Evolutionary conservation across 371 early-diverging fungal genomes (phyloP).

Genomic region (Massospora cicadina): DNA sequence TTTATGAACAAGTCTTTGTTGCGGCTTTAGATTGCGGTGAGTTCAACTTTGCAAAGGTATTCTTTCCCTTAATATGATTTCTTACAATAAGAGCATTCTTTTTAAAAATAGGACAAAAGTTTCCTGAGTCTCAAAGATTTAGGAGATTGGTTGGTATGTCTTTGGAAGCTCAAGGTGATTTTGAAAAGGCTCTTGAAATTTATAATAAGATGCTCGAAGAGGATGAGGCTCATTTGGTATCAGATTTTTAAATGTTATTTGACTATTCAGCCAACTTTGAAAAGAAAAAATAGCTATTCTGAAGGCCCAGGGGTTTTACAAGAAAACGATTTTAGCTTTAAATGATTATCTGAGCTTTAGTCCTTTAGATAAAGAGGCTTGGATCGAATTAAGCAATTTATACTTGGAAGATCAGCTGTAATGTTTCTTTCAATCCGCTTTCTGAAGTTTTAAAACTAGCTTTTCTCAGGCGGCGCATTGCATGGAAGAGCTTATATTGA

Average conservation of each 20-base stretch:
- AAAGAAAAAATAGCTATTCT: slow-evolving; percentile 55
- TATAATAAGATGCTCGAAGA: slow-evolving; percentile 42
- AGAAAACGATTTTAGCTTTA: slow-evolving; percentile 57
- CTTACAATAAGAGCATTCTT: background rate
- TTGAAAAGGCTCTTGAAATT: slow-evolving; percentile 33
- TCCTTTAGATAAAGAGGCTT: slow-evolving; percentile 68
- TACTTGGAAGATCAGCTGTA: slow-evolving; percentile 49
- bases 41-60: slow-evolving; percentile 37
- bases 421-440: slow-evolving; percentile 9
- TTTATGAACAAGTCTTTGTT: slow-evolving; percentile 62
- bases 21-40: slow-evolving; percentile 64
- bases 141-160: slow-evolving; percentile 45
- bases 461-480: slow-evolving; percentile 71
- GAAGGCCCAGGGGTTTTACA: slow-evolving; percentile 33
- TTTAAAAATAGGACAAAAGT: slow-evolving; percentile 29
- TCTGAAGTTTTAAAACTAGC: slow-evolving; percentile 13
- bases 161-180: slow-evolving; percentile 48
- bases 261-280: slow-evolving; percentile 29
- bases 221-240: slow-evolving; percentile 46
- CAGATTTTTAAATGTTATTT: background rate
- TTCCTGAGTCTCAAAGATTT: slow-evolving; percentile 46
- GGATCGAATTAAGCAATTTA: slow-evolving; percentile 59
- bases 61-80: background rate
- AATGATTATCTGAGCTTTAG: slow-evolving; percentile 58
- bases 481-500: slow-evolving; percentile 69